Conservation (phyloP, 1,284 basidiomycete species). For the Malassezia equina region DNA sequence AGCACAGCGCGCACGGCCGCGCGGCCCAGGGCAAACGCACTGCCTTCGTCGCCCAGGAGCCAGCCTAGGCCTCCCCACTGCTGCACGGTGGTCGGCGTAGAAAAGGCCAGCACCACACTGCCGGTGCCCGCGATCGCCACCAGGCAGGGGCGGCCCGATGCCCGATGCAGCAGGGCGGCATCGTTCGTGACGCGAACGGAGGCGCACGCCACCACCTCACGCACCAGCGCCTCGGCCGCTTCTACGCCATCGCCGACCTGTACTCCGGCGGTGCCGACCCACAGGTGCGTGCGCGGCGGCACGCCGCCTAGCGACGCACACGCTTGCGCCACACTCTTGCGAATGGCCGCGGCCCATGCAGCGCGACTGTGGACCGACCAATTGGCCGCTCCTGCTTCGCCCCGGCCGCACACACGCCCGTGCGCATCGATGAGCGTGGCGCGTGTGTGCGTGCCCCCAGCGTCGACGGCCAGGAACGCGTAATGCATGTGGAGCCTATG, state of each 20-base stretch:
- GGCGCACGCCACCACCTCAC: neutral
- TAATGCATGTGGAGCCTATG: neutral
- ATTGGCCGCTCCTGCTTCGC: conserved; percentile 23
- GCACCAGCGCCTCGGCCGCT: neutral
- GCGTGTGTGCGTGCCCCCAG: conserved; percentile 25
- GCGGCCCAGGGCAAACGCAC: conserved; percentile 24
- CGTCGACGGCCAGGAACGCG: conserved; percentile 19
- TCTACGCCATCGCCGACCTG: neutral
- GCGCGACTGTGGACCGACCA: conserved; percentile 15
- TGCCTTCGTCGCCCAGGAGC: conserved; percentile 33
- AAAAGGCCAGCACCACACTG: conserved; percentile 27
- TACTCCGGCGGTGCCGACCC: conserved; percentile 33
- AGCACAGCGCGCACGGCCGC: conserved; percentile 22
- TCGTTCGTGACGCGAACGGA: conserved; percentile 28
- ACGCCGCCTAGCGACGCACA: neutral
- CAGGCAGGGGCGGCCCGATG: conserved; percentile 10
- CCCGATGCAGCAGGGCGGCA: conserved; percentile 21
- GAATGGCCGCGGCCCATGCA: conserved; percentile 9
- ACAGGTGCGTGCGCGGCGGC: conserved; percentile 17
- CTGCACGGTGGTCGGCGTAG: conserved; percentile 5
- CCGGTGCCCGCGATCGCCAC: conserved; percentile 34
- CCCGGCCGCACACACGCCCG: conserved; percentile 17
- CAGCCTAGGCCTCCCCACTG: conserved; percentile 29
- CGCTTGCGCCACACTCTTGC: neutral
- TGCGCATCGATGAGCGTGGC: conserved; percentile 18